Conservation (phyloP, 1,284 basidiomycete species). For the Melampsora abietis-canadensis region DNA sequence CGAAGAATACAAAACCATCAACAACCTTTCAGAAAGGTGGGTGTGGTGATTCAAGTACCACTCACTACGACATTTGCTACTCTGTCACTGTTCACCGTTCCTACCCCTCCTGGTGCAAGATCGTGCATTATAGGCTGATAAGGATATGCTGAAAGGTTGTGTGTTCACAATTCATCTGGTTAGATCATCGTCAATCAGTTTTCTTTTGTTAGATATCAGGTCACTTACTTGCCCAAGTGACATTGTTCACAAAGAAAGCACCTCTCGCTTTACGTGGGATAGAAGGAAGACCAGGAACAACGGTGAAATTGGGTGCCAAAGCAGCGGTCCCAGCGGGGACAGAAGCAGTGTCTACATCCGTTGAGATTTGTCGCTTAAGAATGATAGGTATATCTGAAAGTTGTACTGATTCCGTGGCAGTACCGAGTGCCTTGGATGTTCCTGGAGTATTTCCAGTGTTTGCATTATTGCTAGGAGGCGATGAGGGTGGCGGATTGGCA, state of each 20-base stretch:
- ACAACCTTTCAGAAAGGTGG: background rate
- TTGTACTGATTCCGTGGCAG: too few relatives aligned
- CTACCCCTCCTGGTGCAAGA: conserved; percentile 16
- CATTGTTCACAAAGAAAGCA: conserved; percentile 25
- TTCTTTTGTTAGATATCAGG: too few relatives aligned
- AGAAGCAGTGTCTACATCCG: too few relatives aligned
- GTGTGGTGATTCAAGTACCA: background rate
- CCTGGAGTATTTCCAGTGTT: background rate
- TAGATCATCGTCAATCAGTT: too few relatives aligned
- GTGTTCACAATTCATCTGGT: too few relatives aligned
- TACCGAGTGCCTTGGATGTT: too few relatives aligned
- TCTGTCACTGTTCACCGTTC: conserved; percentile 15
- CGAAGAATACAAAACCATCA: background rate
- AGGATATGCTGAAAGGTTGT: background rate
- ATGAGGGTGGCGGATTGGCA: conserved; percentile 4
- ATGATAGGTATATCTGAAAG: too few relatives aligned
- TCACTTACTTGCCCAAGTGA: conserved; percentile 28
- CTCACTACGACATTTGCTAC: conserved; percentile 39
- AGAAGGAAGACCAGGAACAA: too few relatives aligned
- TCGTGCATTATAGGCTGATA: conserved; percentile 41
- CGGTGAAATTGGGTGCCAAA: too few relatives aligned
- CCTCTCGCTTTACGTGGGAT: too few relatives aligned
- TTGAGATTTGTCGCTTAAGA: too few relatives aligned
- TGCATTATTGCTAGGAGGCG: conserved; percentile 13
- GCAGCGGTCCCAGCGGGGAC: too few relatives aligned